These are phyloP conservation scores for Austroboletus niveus DNA, from an alignment of 1,284 basidiomycete species.

Conservation along the genomic window DNA sequence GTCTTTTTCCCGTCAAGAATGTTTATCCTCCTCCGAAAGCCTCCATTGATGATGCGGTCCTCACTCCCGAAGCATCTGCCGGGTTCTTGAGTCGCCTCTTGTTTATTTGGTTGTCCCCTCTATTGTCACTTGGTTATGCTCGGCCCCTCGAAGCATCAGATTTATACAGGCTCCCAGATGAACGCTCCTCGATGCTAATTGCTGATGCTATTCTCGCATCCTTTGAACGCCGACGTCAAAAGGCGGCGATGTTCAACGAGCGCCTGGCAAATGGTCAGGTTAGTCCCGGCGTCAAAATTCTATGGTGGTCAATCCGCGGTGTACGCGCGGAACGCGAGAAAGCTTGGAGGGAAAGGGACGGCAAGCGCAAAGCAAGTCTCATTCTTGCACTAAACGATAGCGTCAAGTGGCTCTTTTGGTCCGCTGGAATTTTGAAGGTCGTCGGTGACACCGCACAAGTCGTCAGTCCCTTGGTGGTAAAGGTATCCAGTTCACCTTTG, in stretches of 20 bases:
- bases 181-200: conserved; percentile 56
- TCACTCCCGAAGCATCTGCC: conserved; percentile 49
- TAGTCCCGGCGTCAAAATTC: conserved; percentile 47
- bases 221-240: conserved; percentile 60
- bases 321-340: conserved; percentile 54
- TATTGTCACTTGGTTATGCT: conserved; percentile 66
- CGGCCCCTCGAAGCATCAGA: conserved; percentile 82
- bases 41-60: conserved; percentile 45
- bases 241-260: conserved; percentile 70
- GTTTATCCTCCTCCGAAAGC: conserved; percentile 36
- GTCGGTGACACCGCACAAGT: conserved; percentile 70
- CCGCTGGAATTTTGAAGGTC: conserved; percentile 74
- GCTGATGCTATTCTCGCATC: conserved; percentile 62
- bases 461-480: conserved; percentile 78
- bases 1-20: conserved; percentile 16
- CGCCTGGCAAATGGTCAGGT: conserved; percentile 65
- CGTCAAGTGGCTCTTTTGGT: conserved; percentile 83
- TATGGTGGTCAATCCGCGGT: conserved; percentile 64
- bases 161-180: conserved; percentile 78
- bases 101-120: conserved; percentile 72
- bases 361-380: conserved; percentile 68
- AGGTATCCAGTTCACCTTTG: conserved; percentile 37
- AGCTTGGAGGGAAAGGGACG: conserved; percentile 63
- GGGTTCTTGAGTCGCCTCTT: conserved; percentile 41
- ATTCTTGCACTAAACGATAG: conserved; percentile 78